Evolutionary conservation across 345 rosid species (phyloP), one percentile per base, ranked within the genome.

Genomic region (Eucalyptus virginea): DNA sequence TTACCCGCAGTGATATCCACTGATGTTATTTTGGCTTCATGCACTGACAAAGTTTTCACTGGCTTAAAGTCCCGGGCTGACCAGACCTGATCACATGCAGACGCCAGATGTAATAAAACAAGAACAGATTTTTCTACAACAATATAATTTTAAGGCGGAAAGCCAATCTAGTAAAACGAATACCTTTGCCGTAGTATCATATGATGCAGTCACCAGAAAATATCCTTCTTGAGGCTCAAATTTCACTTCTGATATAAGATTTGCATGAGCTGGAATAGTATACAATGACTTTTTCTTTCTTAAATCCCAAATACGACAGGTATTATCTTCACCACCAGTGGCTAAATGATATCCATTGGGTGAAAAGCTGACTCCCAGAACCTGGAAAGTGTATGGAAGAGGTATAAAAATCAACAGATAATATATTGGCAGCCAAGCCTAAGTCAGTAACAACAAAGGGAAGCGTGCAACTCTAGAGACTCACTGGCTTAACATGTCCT

Each of bases 161-260:
- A 77, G 83, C 83, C 83, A 77, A 40, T 88, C 6, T 77, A 50
- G 92, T 86, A 88, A 72, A 90, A 91, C 42, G 7, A 26, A 62
- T 89, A 96, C 99, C 98, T 98, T 98, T 19, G 95, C 97, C 51
- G 95, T 96, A 96, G 91, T 98, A 96, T 98, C 99, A 93, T 94
- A 98, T 24, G 99, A 96, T n/a, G 98, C 95, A 86, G 99, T 97
- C 88, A 95, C 98, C 86, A 98, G 90, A 91, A 92, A 96, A 90
- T 96, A 97, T 60, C 99, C 99, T 92, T 97, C 99, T 92, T 97
- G 99, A 89, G 99, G 98, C 94, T 98, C 99, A 90, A 92, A 98
- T 89, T 96, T 97, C 88, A 97, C 96, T 94, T 96, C 96, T 60
- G 99, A 97, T 92, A 98, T 89, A 21, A 96, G 98, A 92, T 98